phyloP scores from a whole-genome alignment of 2,329 filamentous ascomycete species.

The Talaromyces sp. region DNA sequence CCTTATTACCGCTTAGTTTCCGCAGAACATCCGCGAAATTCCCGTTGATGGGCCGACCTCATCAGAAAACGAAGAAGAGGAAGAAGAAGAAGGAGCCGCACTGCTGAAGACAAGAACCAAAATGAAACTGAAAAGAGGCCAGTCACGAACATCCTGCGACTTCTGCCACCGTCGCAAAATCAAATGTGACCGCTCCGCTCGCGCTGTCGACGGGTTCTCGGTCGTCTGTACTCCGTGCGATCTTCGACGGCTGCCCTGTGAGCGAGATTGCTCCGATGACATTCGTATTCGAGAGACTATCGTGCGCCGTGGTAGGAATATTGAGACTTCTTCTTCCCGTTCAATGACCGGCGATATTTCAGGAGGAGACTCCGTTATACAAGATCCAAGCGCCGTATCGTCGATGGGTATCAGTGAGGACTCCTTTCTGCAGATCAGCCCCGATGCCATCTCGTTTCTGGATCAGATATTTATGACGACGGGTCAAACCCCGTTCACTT shows the following conservation, averaged over 20 bases:
- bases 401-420: neutral
- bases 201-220: slow-evolving; percentile 16
- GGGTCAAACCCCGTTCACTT: neutral
- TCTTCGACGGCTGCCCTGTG: slow-evolving; percentile 17
- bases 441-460: slow-evolving; percentile 23
- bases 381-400: neutral
- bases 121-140: neutral
- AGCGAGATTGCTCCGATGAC: slow-evolving; percentile 19
- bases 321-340: neutral
- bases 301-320: neutral
- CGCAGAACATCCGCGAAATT: neutral
- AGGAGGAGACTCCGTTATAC: neutral
- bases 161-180: slow-evolving; percentile 21
- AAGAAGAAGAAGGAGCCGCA: no score
- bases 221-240: slow-evolving; percentile 21
- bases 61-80: no score
- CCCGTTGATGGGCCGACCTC: neutral
- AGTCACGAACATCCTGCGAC: neutral
- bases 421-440: slow-evolving; percentile 17
- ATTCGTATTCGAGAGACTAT: slow-evolving; percentile 15
- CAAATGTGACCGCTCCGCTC: slow-evolving; percentile 21
- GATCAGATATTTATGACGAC: slow-evolving; percentile 22
- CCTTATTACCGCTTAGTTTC: neutral
- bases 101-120: no score
- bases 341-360: neutral